Percentiles rank a stretch among this genome's conserved stretches.
phyloP scores from a whole-genome alignment of 345 rosid species.

The Camelina neglecta region DNA sequence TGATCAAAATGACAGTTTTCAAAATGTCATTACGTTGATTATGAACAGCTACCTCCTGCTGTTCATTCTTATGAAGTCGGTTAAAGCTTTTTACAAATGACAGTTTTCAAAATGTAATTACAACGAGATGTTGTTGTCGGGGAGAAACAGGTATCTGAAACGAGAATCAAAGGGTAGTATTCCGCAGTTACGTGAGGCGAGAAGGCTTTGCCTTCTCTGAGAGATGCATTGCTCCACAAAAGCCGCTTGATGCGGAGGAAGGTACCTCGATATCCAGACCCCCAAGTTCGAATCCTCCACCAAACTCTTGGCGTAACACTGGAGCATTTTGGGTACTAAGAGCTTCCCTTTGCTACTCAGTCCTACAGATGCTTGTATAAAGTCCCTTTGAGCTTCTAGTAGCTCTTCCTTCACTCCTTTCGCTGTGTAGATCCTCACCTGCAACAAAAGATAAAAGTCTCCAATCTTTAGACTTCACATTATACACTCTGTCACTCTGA shows the following conservation, averaged over 20 bases:
- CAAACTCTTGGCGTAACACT: constrained; percentile 71
- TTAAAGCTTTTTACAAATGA: constrained; percentile 25
- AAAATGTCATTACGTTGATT: too few species aligned
- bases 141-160: constrained; percentile 80
- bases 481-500: background rate
- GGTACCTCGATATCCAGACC: constrained; percentile 86
- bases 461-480: background rate
- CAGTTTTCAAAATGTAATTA: background rate
- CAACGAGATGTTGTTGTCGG: constrained; percentile 39
- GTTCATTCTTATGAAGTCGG: constrained; percentile 28
- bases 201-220: constrained; percentile 69
- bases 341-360: constrained; percentile 89
- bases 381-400: constrained; percentile 77
- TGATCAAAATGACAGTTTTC: constrained; percentile 23
- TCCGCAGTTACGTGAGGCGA: constrained; percentile 72
- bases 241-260: constrained; percentile 76
- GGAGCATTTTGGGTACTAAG: constrained; percentile 85
- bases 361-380: constrained; percentile 80
- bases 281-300: constrained; percentile 82
- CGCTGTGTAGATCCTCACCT: constrained; percentile 80
- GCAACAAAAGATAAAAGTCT: constrained; percentile 26
- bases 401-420: constrained; percentile 78
- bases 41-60: constrained; percentile 9
- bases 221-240: constrained; percentile 87
- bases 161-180: constrained; percentile 81